Evolutionary conservation across 1,284 basidiomycete species (phyloP).

Genomic region (Apiotrichum mycotoxinovorans): DNA sequence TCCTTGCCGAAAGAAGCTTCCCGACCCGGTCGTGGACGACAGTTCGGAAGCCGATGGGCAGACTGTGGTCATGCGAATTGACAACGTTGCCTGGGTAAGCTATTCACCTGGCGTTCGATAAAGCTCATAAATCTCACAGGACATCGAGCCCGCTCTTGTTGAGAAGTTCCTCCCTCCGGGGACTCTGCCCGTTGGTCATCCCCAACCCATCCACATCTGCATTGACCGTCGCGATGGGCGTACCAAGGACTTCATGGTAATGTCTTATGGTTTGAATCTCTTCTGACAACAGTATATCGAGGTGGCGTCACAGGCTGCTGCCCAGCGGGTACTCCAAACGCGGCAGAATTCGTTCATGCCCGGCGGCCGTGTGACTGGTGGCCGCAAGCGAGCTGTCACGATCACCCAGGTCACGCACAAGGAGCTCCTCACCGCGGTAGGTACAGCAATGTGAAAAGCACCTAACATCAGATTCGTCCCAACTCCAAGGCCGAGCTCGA

Average conservation of each 20-base stretch:
- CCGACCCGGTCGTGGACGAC: background rate
- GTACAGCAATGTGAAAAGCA: background rate
- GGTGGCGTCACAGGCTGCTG: slow-evolving; percentile 35
- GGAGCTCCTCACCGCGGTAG: slow-evolving; percentile 43
- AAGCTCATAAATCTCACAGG: slow-evolving; percentile 28
- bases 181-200: slow-evolving; percentile 29
- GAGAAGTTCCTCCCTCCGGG: slow-evolving; percentile 38
- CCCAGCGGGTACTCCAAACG: slow-evolving; percentile 37
- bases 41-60: slow-evolving; percentile 1
- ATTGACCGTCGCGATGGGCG: slow-evolving; percentile 45
- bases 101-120: background rate
- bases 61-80: slow-evolving; percentile 42
- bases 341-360: slow-evolving; percentile 46
- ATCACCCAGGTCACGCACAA: slow-evolving; percentile 39
- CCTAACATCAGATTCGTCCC: slow-evolving; percentile 38
- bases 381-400: slow-evolving; percentile 44
- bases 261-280: slow-evolving; percentile 1
- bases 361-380: slow-evolving; percentile 30
- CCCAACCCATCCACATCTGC: slow-evolving; percentile 46
- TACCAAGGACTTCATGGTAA: slow-evolving; percentile 49
- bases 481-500: slow-evolving; percentile 33
- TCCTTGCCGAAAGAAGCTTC: background rate
- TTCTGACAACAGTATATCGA: slow-evolving; percentile 44
- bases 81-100: slow-evolving; percentile 48
- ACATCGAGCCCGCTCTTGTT: slow-evolving; percentile 46